Evolutionary conservation across 768 basidiomycete genomes (phyloP).

Genomic region (Tephrocybe sp.): DNA sequence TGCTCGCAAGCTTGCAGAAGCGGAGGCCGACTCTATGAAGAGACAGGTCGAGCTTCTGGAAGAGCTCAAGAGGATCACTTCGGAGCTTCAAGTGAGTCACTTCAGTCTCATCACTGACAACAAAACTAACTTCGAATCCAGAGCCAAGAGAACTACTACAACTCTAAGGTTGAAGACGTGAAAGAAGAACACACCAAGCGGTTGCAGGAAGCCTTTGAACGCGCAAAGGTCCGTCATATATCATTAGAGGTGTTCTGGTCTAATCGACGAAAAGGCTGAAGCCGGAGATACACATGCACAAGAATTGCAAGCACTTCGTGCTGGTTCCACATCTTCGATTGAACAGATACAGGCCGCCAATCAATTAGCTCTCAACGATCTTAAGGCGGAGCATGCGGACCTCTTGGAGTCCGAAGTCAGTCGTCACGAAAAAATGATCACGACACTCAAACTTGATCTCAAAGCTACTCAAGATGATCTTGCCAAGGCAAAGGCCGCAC

Average conservation of each 20-base stretch:
- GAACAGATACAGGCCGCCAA: conserved; percentile 70
- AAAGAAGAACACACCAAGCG: conserved; percentile 63
- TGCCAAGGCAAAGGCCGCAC: conserved; percentile 64
- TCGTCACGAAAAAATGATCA: conserved; percentile 62
- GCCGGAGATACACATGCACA: conserved; percentile 67
- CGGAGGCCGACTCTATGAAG: conserved; percentile 47
- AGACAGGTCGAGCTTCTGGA: conserved; percentile 53
- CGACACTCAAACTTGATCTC: conserved; percentile 64
- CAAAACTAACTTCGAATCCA: conserved; percentile 28
- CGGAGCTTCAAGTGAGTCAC: conserved; percentile 64
- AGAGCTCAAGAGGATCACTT: conserved; percentile 53
- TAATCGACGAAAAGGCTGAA: conserved; percentile 48
- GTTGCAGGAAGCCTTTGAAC: conserved; percentile 70
- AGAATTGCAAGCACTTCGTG: conserved; percentile 72
- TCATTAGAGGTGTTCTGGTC: conserved; percentile 1
- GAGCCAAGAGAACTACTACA: conserved; percentile 71
- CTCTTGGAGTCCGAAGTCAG: conserved; percentile 56
- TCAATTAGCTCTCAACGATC: conserved; percentile 54
- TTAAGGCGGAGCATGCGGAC: conserved; percentile 67
- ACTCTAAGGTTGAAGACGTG: conserved; percentile 62
- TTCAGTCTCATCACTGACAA: background rate
- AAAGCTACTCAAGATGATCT: conserved; percentile 87
- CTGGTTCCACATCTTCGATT: conserved; percentile 61
- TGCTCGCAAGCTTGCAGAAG: conserved; percentile 47
- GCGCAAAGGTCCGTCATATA: conserved; percentile 61